phyloP scores from a whole-genome alignment of 768 basidiomycete genomes.

The Mycena olivaceomarginata region DNA sequence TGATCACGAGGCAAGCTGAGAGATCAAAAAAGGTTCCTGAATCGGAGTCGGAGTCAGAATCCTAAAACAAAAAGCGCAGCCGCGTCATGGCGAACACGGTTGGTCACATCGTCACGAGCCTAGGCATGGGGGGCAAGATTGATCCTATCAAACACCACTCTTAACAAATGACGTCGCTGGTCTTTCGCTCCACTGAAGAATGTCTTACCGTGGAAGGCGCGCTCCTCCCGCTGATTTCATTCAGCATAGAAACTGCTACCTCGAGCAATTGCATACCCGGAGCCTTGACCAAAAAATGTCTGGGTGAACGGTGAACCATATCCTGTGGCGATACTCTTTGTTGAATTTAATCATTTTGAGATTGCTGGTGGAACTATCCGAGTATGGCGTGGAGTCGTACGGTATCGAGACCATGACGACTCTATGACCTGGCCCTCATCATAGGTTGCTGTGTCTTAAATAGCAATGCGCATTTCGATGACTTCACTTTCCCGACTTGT shows the following conservation, averaged over 20 bases:
- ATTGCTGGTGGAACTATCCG: neutral
- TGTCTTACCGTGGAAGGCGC: neutral
- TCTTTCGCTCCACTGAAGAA: neutral
- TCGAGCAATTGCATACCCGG: neutral
- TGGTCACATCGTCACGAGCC: no score
- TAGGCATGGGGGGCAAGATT: neutral
- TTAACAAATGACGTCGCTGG: neutral
- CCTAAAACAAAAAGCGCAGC: no score
- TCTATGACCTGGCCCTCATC: neutral
- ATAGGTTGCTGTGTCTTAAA: slow-evolving; percentile 2
- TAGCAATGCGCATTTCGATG: neutral
- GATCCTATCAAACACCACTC: neutral
- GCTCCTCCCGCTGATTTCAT: neutral
- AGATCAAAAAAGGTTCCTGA: no score
- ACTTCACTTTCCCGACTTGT: neutral
- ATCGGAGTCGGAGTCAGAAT: no score
- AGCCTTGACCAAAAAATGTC: neutral
- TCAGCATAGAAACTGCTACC: neutral
- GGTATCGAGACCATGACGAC: slow-evolving; percentile 1
- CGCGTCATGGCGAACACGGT: no score
- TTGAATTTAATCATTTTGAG: neutral
- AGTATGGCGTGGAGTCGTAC: neutral
- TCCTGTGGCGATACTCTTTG: neutral
- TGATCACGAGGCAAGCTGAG: no score
- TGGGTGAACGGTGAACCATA: neutral